A percentile compares a stretch with the other conserved stretches of the same genome.
Conservation (phyloP, 805 yeast species). For the Saturnispora kantuleensis region DNA sequence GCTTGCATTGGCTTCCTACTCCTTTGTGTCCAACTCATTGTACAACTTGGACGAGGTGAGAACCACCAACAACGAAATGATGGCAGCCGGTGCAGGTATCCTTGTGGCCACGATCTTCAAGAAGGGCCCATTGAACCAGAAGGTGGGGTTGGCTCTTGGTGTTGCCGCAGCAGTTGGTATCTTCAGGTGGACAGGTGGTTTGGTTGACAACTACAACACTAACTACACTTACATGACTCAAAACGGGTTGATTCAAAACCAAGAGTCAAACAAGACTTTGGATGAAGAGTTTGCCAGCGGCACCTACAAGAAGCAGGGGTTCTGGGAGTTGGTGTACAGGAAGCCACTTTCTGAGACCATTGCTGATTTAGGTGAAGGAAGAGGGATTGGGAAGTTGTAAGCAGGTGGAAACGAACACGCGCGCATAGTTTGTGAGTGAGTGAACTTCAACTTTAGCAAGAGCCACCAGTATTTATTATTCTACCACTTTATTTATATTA, state of each 20-base stretch:
- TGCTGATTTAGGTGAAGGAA: constrained; percentile 61
- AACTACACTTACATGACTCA: constrained; percentile 33
- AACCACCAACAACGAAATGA: constrained; percentile 22
- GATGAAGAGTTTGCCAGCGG: constrained; percentile 25
- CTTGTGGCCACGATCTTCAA: constrained; percentile 20
- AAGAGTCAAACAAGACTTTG: constrained; percentile 28
- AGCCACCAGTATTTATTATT: no score
- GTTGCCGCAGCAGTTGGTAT: constrained; percentile 37
- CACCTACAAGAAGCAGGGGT: constrained; percentile 39
- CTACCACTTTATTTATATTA: no score
- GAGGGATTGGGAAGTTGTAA: constrained; percentile 38
- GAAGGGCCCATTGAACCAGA: constrained; percentile 25
- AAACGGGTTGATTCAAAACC: constrained; percentile 32
- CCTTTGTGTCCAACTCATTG: constrained; percentile 25
- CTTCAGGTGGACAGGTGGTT: constrained; percentile 47
- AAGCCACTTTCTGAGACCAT: constrained; percentile 75
- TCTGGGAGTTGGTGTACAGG: constrained; percentile 76
- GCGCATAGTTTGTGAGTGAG: no score
- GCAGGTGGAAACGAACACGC: neutral
- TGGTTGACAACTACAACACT: constrained; percentile 35
- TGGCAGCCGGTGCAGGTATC: constrained; percentile 20
- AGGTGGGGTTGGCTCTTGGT: constrained; percentile 37
- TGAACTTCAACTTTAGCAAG: no score
- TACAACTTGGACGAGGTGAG: constrained; percentile 24
- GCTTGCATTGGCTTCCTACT: constrained; percentile 24